These are phyloP conservation scores for Mucor indicus DNA, from an alignment of 371 early-diverging fungal genomes.

Conservation along the genomic window DNA sequence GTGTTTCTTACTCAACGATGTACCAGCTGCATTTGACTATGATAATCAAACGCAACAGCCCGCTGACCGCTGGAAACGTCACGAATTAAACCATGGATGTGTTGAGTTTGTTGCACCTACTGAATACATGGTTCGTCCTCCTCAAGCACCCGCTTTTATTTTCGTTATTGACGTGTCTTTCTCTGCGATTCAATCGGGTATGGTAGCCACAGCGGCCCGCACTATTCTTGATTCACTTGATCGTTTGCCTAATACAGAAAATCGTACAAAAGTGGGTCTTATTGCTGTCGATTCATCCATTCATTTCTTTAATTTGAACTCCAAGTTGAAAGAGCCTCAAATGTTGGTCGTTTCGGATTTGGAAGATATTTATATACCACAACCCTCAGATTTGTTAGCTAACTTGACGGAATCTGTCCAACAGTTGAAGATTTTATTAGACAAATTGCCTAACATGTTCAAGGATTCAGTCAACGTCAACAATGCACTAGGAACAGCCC, in stretches of 20 bases:
- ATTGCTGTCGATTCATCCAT: slow-evolving; percentile 87
- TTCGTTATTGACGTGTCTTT: slow-evolving; percentile 93
- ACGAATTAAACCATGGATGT: slow-evolving; percentile 86
- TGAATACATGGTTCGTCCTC: slow-evolving; percentile 70
- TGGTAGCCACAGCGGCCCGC: slow-evolving; percentile 71
- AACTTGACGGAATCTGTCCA: slow-evolving; percentile 77
- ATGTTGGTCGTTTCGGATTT: slow-evolving; percentile 91
- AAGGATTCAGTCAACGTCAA: slow-evolving; percentile 70
- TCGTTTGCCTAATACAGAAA: slow-evolving; percentile 84
- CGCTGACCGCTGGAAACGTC: slow-evolving; percentile 81
- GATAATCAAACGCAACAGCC: slow-evolving; percentile 77
- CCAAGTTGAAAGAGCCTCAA: slow-evolving; percentile 72
- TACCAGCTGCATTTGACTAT: slow-evolving; percentile 89
- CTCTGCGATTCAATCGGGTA: slow-evolving; percentile 76
- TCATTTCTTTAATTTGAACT: slow-evolving; percentile 85
- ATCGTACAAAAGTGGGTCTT: slow-evolving; percentile 83
- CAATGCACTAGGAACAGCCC: slow-evolving; percentile 81
- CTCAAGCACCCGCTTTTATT: slow-evolving; percentile 90
- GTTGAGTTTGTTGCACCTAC: slow-evolving; percentile 92
- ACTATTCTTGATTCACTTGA: slow-evolving; percentile 84
- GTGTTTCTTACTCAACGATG: slow-evolving; percentile 89
- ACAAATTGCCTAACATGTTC: slow-evolving; percentile 81
- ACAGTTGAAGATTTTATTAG: slow-evolving; percentile 68
- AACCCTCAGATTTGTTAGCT: slow-evolving; percentile 83
- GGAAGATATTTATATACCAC: slow-evolving; percentile 88